A percentile compares a stretch with the other conserved stretches of the same genome.
These are phyloP conservation scores for Pythium dissotocum DNA, from an alignment of 352 stramenopile species.

Conservation along the genomic window DNA sequence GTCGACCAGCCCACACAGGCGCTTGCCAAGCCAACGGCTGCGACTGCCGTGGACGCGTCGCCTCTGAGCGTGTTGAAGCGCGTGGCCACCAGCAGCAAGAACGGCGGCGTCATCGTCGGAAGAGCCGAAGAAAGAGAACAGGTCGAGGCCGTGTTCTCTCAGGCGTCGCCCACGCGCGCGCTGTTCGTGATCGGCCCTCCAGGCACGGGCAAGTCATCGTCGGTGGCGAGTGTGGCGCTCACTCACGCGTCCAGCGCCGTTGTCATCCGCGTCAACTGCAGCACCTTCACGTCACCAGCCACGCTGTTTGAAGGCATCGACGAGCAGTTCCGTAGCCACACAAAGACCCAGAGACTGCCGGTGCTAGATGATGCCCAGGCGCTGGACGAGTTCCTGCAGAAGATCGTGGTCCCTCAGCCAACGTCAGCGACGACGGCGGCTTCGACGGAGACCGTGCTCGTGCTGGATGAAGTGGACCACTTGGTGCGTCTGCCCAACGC, in stretches of 20 bases:
- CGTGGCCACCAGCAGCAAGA: not conserved
- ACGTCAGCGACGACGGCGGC: not conserved
- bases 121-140: slow-evolving; percentile 39
- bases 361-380: slow-evolving; percentile 38
- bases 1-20: not conserved
- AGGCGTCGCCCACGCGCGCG: slow-evolving; percentile 24
- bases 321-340: slow-evolving; percentile 32
- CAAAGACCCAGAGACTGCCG: slow-evolving; percentile 22
- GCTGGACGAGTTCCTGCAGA: slow-evolving; percentile 50
- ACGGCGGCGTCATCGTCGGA: slow-evolving; percentile 34
- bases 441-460: slow-evolving; percentile 31
- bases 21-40: slow-evolving; percentile 16
- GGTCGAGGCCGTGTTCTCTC: slow-evolving; percentile 36
- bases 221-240: slow-evolving; percentile 43
- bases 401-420: not conserved
- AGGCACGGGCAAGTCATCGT: slow-evolving; percentile 71
- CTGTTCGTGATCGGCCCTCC: slow-evolving; percentile 71
- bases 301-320: slow-evolving; percentile 46
- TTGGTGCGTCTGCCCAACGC: slow-evolving; percentile 46
- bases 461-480: slow-evolving; percentile 73
- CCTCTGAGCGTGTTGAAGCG: slow-evolving; percentile 11
- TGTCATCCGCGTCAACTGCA: slow-evolving; percentile 64
- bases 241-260: slow-evolving; percentile 14
- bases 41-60: slow-evolving; percentile 30
- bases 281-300: slow-evolving; percentile 50